Conservation (phyloP, 352 stramenopile species). For the Globisporangium abappressorium region DNA sequence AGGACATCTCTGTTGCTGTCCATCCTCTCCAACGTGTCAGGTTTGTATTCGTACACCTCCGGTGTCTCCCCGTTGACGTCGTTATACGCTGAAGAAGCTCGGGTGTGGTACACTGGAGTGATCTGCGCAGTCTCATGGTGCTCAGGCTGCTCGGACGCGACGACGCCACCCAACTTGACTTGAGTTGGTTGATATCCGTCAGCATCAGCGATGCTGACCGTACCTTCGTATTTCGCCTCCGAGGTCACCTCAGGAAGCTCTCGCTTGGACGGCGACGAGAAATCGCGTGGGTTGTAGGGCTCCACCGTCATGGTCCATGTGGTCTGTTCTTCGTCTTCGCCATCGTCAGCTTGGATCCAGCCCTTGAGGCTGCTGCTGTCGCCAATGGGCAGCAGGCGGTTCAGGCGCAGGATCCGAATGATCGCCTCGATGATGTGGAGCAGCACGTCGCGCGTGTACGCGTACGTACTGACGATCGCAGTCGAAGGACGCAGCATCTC, state of each 20-base stretch:
- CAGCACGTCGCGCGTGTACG: conserved; percentile 10
- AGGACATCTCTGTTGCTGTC: conserved; percentile 5
- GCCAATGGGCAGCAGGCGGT: background rate
- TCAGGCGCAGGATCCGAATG: conserved; percentile 21
- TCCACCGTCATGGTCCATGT: conserved; percentile 14
- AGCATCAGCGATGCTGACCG: too few species aligned
- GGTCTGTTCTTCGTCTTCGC: conserved; percentile 11
- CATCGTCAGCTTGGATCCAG: background rate
- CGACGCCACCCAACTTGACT: background rate
- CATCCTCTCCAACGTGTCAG: background rate
- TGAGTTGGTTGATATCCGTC: background rate
- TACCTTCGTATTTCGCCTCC: background rate
- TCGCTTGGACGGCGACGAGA: background rate
- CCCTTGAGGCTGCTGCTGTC: background rate
- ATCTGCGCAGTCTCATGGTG: conserved; percentile 1
- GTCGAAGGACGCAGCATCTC: background rate
- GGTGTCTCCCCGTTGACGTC: conserved; percentile 31
- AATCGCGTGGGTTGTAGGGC: background rate
- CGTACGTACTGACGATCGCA: conserved; percentile 6
- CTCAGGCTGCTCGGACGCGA: background rate
- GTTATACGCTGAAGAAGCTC: conserved; percentile 21
- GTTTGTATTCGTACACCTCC: background rate
- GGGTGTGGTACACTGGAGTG: background rate
- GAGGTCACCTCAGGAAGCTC: background rate
- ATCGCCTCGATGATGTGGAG: conserved; percentile 14